Evolutionary conservation across 2,329 filamentous ascomycete species (phyloP).

Genomic region (Alternaria triticina): DNA sequence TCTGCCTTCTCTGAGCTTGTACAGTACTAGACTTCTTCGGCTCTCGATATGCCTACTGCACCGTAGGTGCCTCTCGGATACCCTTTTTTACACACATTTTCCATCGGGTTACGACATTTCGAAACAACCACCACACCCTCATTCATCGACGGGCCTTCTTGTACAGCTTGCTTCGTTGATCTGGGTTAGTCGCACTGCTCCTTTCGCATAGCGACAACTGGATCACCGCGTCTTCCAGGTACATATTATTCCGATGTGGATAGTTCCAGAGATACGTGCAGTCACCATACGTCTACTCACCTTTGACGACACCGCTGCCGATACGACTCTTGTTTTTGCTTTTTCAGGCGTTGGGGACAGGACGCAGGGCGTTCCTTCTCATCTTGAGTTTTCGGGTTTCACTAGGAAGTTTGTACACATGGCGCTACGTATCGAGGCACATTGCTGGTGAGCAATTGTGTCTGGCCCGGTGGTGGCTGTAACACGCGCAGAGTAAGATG

Average conservation of each 20-base stretch:
- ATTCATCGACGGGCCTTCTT: neutral
- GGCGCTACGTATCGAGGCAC: neutral
- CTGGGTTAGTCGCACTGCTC: neutral
- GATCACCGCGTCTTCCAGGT: neutral
- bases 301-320: neutral
- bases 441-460: neutral
- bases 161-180: conserved; percentile 5
- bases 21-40: conserved; percentile 20
- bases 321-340: neutral
- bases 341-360: neutral
- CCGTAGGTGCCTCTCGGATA: neutral
- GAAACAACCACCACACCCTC: neutral
- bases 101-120: neutral
- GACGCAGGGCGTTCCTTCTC: neutral
- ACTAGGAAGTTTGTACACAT: neutral
- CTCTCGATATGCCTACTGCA: neutral
- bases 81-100: neutral
- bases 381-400: neutral
- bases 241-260: neutral
- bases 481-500: neutral
- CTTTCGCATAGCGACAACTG: neutral
- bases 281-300: neutral
- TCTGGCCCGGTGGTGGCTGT: neutral
- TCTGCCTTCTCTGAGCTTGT: conserved; percentile 17
- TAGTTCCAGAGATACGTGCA: neutral